Base-by-base conservation (phyloP, 805 yeast species). In the Starmera caribaea region DNA sequence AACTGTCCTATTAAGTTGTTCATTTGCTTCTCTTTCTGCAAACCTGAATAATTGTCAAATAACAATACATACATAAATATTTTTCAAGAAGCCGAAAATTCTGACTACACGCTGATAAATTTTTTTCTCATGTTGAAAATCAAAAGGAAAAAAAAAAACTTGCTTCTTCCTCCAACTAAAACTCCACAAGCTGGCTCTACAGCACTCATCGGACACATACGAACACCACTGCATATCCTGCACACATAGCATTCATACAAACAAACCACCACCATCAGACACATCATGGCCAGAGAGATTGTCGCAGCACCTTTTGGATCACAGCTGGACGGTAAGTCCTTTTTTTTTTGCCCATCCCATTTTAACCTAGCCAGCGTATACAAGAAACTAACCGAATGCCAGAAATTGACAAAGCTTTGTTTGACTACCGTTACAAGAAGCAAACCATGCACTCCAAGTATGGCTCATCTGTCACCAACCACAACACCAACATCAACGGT, bases 391-490 rank as follows among this genome's bases (percentile, higher is more conserved):
- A 31, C 39, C 12, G 5, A 7, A 13, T 16, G 16, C 3, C n/a
- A 39, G 41, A 29, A 10, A 35, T 39, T 24, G 37, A 39, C 21
- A 39, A 35, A 26, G 41, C 35, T 29, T 32, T 39, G 12, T 39
- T 30, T 27, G 41, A 39, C 16, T 31, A 30, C 13, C 41, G 38
- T 16, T 35, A 39, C 16, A 34, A 32, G 29, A 33, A 35, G 31
- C 38, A 39, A 16, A 21, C 26, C 6, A 21, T 21, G 26, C 26
- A 21, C 26, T 3, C 26, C 26, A 21, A 21, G 26, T 21, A 21
- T 21, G 26, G 26, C 6, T 3, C 26, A 21, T 21, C 26, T 21
- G 26, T 21, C 14, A 24, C 11, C 40, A 38, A 29, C 16, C 13
- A 28, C 40, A 38, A 33, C 21, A 38, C 21, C 32, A 32, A 32